These are phyloP conservation scores for Irineochytrium annulatum DNA, from an alignment of 192 early-diverging fungal species.

Conservation along the genomic window DNA sequence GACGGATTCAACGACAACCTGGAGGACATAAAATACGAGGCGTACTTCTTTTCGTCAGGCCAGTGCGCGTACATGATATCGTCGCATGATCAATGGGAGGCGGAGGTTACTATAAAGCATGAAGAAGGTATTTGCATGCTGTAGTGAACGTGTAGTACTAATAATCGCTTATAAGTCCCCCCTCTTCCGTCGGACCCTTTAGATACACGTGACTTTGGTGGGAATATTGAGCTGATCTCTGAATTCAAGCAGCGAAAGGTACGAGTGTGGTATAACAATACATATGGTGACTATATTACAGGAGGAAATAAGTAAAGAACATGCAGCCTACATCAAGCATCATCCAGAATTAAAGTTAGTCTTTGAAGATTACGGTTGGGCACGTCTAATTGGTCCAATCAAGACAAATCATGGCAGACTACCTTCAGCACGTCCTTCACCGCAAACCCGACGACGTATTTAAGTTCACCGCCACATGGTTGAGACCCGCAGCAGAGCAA, in stretches of 20 bases:
- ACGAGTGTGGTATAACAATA: background rate
- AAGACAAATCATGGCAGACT: conserved; percentile 42
- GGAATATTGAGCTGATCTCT: conserved; percentile 40
- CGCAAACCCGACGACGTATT: conserved; percentile 45
- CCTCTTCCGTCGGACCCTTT: background rate
- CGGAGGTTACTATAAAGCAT: background rate
- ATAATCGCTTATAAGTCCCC: background rate
- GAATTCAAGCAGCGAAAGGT: conserved; percentile 41
- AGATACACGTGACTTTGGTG: conserved; percentile 20
- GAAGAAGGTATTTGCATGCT: background rate
- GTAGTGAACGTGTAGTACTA: background rate
- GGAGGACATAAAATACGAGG: background rate
- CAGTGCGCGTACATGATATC: background rate
- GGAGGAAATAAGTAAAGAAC: conserved; percentile 28
- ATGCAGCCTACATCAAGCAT: conserved; percentile 23
- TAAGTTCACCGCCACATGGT: conserved; percentile 32
- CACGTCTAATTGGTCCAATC: too few relatives aligned
- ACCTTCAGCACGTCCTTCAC: conserved; percentile 43
- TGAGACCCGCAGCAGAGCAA: background rate
- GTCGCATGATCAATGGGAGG: background rate
- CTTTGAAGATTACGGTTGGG: too few relatives aligned
- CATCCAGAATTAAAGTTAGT: conserved; percentile 47
- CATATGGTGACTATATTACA: background rate
- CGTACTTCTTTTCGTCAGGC: background rate
- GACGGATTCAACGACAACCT: conserved; percentile 5